phyloP scores from a whole-genome alignment of 148 eudicot species.

The Silene conica region DNA sequence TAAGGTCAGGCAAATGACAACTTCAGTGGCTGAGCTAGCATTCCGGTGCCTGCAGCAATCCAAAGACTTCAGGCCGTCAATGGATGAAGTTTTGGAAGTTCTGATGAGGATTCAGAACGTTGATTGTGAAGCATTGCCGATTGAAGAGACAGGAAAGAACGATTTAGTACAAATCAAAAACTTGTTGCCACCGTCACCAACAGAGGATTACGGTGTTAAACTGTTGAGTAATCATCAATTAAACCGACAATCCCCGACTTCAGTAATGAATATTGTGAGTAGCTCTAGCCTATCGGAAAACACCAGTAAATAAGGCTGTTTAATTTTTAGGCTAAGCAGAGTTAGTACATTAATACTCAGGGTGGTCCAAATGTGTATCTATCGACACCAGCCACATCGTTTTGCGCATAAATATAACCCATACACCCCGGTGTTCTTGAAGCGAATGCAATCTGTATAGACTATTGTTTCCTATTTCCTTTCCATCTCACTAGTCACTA shows the following conservation, averaged over 20 bases:
- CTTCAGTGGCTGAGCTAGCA: constrained; percentile 44
- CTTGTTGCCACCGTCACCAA: neutral
- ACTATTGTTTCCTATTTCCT: no score
- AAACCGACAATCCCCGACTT: constrained; percentile 7
- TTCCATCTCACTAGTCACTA: no score
- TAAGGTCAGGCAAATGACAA: constrained; percentile 35
- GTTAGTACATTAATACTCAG: neutral
- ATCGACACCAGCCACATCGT: no score
- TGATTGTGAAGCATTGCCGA: constrained; percentile 18
- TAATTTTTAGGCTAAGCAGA: neutral
- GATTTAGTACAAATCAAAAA: neutral
- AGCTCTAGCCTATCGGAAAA: constrained; percentile 9
- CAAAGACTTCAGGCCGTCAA: constrained; percentile 48
- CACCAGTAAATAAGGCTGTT: neutral
- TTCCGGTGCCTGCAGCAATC: constrained; percentile 46
- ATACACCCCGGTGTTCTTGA: no score
- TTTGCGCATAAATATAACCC: no score
- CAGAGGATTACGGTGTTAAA: constrained; percentile 3
- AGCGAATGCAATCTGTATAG: no score
- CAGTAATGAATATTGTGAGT: constrained; percentile 16
- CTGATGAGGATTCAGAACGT: constrained; percentile 26
- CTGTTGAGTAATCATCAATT: constrained; percentile 7
- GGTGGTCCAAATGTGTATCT: neutral
- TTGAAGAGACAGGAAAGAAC: neutral
- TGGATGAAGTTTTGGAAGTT: constrained; percentile 38